Evolutionary conservation across 495 filamentous ascomycete genomes (phyloP), one percentile per base, ranked within the genome.

Genomic region (Thozetella sp.): DNA sequence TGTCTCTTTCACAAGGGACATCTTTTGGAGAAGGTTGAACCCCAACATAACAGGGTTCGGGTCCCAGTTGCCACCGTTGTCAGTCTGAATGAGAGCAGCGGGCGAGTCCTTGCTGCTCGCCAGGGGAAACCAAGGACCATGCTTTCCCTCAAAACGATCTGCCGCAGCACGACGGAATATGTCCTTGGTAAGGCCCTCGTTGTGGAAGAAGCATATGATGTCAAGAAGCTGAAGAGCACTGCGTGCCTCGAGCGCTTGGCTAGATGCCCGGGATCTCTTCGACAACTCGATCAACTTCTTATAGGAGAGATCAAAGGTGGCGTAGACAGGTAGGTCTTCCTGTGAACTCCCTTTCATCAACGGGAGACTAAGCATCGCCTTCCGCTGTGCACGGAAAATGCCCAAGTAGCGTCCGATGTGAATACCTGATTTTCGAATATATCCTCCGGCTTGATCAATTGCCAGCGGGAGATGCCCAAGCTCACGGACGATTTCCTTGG

Each of bases 391-490:
- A 0, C 34, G 37, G 11, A 64, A 56, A 0, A 24, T 13, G 0
- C 51, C 22, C 3, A 66, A 63, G 27, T 64, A 70, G 2, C 25
- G 1, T 2, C 1, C 2, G 25, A 51, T 3, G 10, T 25, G 59
- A 34, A 57, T 11, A 9, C 2, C 3, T 37, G 3, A 12, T 3
- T 57, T 26, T 22, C 53, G 27, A 13, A 70, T 61, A 19, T 50
- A 60, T 1, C 56, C 61, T 10, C 54, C 67, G 2, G 63, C 63
- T 23, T 64, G 55, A n/a, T 61, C 61, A 19, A 71, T 56, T 2
- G 63, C 68, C 6, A 68, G 59, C 0, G 68, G 65, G 3, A 71
- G 53, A 45, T 24, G 62, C 0, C 58, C 68, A 1, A 71, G 57
- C 22, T 63, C 59, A 3, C 13, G 12, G 0, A 66, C 64, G 15